A percentile compares a stretch with the other conserved stretches of the same genome.
Conservation (phyloP, 306 rosid genomes). For the Aeschynomene evenia region DNA sequence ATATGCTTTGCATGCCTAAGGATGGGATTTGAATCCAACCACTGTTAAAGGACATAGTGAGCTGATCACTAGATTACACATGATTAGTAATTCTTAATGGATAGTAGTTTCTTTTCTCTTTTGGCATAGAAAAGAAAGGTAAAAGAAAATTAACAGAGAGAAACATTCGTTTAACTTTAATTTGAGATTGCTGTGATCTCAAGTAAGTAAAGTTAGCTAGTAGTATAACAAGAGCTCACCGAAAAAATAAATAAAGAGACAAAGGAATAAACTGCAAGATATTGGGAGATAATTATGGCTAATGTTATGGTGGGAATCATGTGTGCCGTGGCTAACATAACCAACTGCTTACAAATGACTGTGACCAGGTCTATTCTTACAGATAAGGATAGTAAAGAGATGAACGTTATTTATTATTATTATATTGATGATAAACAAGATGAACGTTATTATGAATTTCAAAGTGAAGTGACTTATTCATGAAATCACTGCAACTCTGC, state of each 20-base stretch:
- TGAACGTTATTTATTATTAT: no score
- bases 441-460: slow-evolving; percentile 13
- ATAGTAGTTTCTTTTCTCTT: background rate
- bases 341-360: background rate
- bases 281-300: slow-evolving; percentile 15
- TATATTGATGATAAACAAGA: no score
- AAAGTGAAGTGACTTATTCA: background rate
- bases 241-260: background rate
- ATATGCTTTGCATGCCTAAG: no score
- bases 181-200: slow-evolving; percentile 20
- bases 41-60: no score
- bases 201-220: slow-evolving; percentile 2
- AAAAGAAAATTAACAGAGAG: background rate
- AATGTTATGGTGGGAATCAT: background rate
- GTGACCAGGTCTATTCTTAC: background rate
- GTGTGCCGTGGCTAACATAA: background rate
- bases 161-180: background rate
- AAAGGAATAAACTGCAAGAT: background rate
- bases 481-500: background rate
- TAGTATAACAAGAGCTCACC: background rate
- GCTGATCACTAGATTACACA: no score
- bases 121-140: background rate
- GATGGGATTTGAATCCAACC: no score
- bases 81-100: no score
- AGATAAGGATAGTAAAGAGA: background rate